Conservation (phyloP, 805 yeast genomes). For the Candida corydali region DNA sequence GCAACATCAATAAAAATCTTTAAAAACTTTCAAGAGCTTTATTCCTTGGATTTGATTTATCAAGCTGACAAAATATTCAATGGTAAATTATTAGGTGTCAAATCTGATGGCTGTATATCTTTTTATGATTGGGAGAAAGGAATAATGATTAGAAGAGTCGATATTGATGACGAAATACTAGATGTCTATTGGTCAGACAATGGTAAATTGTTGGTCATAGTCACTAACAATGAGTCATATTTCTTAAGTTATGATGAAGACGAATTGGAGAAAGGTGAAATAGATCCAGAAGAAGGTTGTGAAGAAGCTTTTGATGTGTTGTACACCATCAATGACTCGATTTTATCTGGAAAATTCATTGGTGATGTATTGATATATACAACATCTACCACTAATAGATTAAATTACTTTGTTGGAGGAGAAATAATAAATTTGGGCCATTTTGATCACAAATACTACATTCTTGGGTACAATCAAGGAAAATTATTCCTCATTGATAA, state of each 20-base stretch:
- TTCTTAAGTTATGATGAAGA: slow-evolving; percentile 73
- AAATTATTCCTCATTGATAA: slow-evolving; percentile 89
- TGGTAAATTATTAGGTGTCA: slow-evolving; percentile 84
- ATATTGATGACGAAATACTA: slow-evolving; percentile 67
- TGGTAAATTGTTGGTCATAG: slow-evolving; percentile 81
- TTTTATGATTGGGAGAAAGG: slow-evolving; percentile 96
- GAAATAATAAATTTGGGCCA: slow-evolving; percentile 89
- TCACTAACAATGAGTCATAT: slow-evolving; percentile 57
- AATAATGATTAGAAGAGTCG: slow-evolving; percentile 78
- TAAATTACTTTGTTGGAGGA: slow-evolving; percentile 94
- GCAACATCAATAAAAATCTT: slow-evolving; percentile 61
- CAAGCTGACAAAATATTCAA: slow-evolving; percentile 79
- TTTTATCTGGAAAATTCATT: slow-evolving; percentile 90
- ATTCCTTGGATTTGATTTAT: slow-evolving; percentile 61
- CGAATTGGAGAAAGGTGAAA: slow-evolving; percentile 51
- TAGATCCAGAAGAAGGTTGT: slow-evolving; percentile 82
- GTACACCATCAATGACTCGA: slow-evolving; percentile 71
- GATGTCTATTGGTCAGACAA: slow-evolving; percentile 91
- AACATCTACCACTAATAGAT: slow-evolving; percentile 71
- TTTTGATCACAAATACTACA: slow-evolving; percentile 80
- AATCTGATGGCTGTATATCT: slow-evolving; percentile 77
- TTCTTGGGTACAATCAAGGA: slow-evolving; percentile 86
- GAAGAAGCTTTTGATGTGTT: slow-evolving; percentile 83
- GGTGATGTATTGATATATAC: slow-evolving; percentile 96
- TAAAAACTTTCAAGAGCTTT: slow-evolving; percentile 81